A percentile compares a stretch with the other conserved stretches of the same genome.
These are phyloP conservation scores for Solanum phureja DNA, from an alignment of 257 asterid genomes.

Conservation along the genomic window DNA sequence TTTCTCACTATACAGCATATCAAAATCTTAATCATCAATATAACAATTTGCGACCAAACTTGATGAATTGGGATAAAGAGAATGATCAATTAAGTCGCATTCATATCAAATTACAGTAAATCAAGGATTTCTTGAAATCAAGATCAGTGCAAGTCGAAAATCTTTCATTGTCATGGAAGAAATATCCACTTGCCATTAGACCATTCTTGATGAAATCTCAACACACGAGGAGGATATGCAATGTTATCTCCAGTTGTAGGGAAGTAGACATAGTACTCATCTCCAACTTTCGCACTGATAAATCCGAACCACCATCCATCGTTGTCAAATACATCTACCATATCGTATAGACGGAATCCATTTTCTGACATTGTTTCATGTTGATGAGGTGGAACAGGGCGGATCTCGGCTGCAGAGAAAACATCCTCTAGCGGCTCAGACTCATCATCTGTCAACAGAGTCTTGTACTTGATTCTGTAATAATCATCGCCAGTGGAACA, in stretches of 20 bases:
- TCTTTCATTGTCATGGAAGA: neutral
- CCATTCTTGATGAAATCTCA: constrained; percentile 8
- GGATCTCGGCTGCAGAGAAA: too few relatives aligned
- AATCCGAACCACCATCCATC: constrained; percentile 15
- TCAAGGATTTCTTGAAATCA: neutral
- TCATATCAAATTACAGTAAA: neutral
- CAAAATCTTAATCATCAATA: neutral
- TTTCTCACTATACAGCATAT: neutral
- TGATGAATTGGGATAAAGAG: neutral
- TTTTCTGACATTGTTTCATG: too few relatives aligned
- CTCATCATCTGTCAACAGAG: neutral
- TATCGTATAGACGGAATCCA: too few relatives aligned
- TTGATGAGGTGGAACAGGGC: too few relatives aligned
- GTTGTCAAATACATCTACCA: neutral
- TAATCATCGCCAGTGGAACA: neutral
- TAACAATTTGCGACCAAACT: neutral
- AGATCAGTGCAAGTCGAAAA: neutral
- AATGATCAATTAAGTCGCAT: neutral
- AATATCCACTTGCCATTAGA: neutral
- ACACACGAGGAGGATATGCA: neutral
- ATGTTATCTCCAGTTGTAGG: constrained; percentile 3
- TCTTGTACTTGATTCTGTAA: neutral
- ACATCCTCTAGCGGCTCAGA: neutral
- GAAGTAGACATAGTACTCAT: constrained; percentile 1
- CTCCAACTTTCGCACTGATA: neutral